Evolutionary conservation across 768 basidiomycete species (phyloP), one percentile per base, ranked within the genome.

Genomic region (Tephrocybe sp.): DNA sequence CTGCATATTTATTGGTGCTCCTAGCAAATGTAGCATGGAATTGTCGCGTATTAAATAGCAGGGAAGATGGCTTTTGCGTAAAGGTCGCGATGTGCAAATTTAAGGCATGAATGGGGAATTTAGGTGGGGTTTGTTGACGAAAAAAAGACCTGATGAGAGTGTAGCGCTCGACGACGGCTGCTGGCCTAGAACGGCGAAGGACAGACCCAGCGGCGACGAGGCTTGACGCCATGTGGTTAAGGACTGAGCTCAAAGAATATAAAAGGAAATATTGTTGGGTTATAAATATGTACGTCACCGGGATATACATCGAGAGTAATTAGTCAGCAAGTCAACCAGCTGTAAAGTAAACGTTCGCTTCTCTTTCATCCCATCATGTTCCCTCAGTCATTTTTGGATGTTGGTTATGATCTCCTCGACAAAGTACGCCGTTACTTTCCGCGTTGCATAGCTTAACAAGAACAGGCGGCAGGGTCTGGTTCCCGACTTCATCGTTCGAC

Each of bases 391-490:
- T 3, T 52, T 17, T 26, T 58, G 7, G 14, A 54, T 2, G n/a
- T 25, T 32, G 53, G 48, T 3, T 58, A 58, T 21, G 30, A 51
- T 30, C 48, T 53, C 20, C 37, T 58, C 9, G 56, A 58, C 40
- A 54, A 34, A 30, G 56, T 51, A 43, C 17, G 26, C 50, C 23
- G 28, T 20, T 64, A 66, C 11, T 25, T 21, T 15, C 14, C 4
- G 12, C 15, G n/a, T n/a, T n/a, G n/a, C n/a, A n/a, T n/a, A n/a
- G n/a, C n/a, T n/a, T n/a, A n/a, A n/a, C n/a, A n/a, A n/a, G n/a
- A n/a, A n/a, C n/a, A n/a, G n/a, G n/a, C n/a, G n/a, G 33, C 58
- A 83, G 79, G 86, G 86, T 15, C 60, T 81, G 12, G 70, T 88
- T 15, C 87, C 86, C 20, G 86, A 88, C 61, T 74, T 80, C 42